phyloP scores from a whole-genome alignment of 768 basidiomycete species.

The Suillus decipiens region DNA sequence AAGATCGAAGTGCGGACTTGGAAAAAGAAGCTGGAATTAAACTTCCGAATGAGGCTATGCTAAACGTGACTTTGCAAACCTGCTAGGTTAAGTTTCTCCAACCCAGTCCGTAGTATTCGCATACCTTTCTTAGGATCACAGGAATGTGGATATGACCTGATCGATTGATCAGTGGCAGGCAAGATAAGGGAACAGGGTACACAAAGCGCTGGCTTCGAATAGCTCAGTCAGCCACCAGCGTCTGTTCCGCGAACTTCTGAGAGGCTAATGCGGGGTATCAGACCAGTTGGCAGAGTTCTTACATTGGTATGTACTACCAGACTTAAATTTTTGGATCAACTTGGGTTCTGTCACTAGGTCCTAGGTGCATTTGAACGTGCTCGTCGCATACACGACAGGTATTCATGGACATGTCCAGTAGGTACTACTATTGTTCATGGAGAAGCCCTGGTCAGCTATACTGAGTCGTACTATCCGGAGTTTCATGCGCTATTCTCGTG shows the following conservation, averaged over 20 bases:
- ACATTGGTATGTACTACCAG: background rate
- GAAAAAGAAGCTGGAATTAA: no score
- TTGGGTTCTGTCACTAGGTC: background rate
- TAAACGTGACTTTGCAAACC: no score
- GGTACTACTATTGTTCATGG: background rate
- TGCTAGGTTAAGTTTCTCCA: no score
- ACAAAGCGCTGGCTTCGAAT: no score
- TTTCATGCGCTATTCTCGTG: background rate
- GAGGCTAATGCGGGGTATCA: no score
- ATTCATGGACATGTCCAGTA: background rate
- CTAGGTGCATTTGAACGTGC: background rate
- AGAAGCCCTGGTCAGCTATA: background rate
- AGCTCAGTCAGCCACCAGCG: background rate
- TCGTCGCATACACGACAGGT: background rate
- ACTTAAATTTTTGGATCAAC: background rate
- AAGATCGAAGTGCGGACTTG: no score
- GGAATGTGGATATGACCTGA: no score
- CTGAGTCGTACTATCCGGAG: background rate
- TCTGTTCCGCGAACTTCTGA: background rate
- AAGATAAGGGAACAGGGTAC: background rate
- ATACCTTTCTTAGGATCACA: background rate
- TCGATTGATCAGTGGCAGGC: background rate
- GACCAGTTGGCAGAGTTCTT: no score
- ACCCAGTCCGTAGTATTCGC: background rate
- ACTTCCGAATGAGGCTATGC: no score